Base-by-base conservation (phyloP, 2,329 filamentous ascomycete species). In the Orbilia oligospora region DNA sequence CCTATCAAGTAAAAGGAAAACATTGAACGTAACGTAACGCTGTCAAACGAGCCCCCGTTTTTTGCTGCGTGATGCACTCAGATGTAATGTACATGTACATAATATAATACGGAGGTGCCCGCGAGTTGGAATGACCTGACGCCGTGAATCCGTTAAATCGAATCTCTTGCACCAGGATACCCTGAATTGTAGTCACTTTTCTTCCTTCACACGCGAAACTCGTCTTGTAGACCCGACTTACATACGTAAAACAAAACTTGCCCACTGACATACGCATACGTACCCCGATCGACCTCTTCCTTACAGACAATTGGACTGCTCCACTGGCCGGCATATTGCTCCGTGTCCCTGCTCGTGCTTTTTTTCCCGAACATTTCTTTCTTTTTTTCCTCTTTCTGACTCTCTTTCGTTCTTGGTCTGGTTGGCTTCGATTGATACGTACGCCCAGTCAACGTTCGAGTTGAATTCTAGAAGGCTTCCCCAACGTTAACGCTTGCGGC, bases 51-150 rank as follows among this genome's bases (percentile, higher is more conserved):
- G 66, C 66, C 56, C 58, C 49, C 56, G 48, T 76, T 71, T 46
- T 66, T 67, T 63, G 44, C n/a, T 22, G 41, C 0, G 36, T 46
- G 41, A 58, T 49, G 22, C 41, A 56, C 36, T 38, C 38, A 63
- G 48, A 70, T 27, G 63, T 71, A 71, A 71, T 66, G 61, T 71
- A 71, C n/a, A n/a, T n/a, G n/a, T 58, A 70, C 41, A 67, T 71
- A 71, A 71, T 61, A 67, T 71, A 71, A 71, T 67, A 71, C 46
- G 22, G 67, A 71, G 73, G 61, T 61, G 67, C 24, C 73, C 73
- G 58, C 73, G 64, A 61, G 72, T 44, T 55, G 18, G 38, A 49
- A 48, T 61, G 61, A 36, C 56, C 41, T 58, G 61, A 65, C 49
- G 41, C 24, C 38, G 68, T 49, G 46, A 51, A n/a, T 51, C 33